phyloP scores from a whole-genome alignment of 345 rosid genomes.

The Arabidopsis thaliana region TAIR10.1 NC_003070.9:25817501-25818000 shows the following conservation, averaged over 20 bases:
- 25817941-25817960: slow-evolving; percentile 36
- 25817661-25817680: slow-evolving; percentile 43
- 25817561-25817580: background rate
- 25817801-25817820: no score
- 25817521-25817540: background rate
- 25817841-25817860: slow-evolving; percentile 22
- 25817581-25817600: background rate
- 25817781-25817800: background rate
- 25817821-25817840: slow-evolving; percentile 1
- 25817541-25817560: background rate
- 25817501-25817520: background rate
- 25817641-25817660: slow-evolving; percentile 11
- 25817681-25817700: slow-evolving; percentile 45
- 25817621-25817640: slow-evolving; percentile 15
- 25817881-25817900: slow-evolving; percentile 21
- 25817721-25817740: slow-evolving; percentile 43
- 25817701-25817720: slow-evolving; percentile 45
- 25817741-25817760: slow-evolving; percentile 23
- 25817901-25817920: slow-evolving; percentile 1
- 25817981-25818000: slow-evolving; percentile 45
- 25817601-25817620: background rate
- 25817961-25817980: slow-evolving; percentile 27
- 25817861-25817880: slow-evolving; percentile 20
- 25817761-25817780: slow-evolving; percentile 39
- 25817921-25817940: background rate